These are phyloP conservation scores for Penicillium bialowiezense DNA, from an alignment of 495 filamentous ascomycete genomes.

Conservation along the genomic window DNA sequence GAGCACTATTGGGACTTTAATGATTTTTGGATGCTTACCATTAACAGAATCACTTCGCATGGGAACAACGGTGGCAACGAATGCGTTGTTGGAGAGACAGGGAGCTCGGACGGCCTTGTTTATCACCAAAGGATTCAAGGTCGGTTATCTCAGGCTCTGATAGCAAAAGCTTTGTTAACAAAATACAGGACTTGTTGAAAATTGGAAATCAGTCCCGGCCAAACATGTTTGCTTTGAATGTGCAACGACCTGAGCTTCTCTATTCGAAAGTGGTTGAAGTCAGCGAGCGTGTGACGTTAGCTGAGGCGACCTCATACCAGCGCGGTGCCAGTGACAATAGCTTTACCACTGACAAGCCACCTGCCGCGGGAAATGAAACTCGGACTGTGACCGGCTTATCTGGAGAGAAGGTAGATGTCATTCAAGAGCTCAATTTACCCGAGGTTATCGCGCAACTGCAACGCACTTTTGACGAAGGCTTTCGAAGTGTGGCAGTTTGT, in stretches of 20 bases:
- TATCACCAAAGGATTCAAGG: conserved; percentile 15
- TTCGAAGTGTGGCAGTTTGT: conserved; percentile 71
- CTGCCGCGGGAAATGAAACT: too few species aligned
- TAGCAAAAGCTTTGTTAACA: too few species aligned
- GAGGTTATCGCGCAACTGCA: conserved; percentile 55
- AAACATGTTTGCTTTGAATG: conserved; percentile 16
- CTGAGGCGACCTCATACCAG: too few species aligned
- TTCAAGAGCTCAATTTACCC: conserved; percentile 32
- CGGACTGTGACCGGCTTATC: too few species aligned
- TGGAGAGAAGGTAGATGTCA: too few species aligned
- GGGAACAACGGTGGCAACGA: conserved; percentile 21
- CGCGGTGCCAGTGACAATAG: too few species aligned
- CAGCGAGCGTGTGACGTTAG: conserved; percentile 17
- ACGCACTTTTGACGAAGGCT: conserved; percentile 58
- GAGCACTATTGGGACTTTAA: background rate
- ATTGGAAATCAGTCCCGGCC: conserved; percentile 20
- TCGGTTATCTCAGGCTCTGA: too few species aligned
- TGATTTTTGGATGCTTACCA: background rate
- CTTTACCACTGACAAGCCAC: too few species aligned
- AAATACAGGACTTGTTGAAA: conserved; percentile 10
- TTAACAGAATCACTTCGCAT: conserved; percentile 15
- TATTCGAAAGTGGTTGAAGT: conserved; percentile 13
- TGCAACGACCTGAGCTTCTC: conserved; percentile 5
- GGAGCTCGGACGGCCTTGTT: conserved; percentile 13
- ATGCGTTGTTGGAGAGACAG: conserved; percentile 20